Percentiles rank a stretch among this genome's conserved stretches.
phyloP scores from a whole-genome alignment of 768 basidiomycete genomes.

The Scleroderma citrinum region DNA sequence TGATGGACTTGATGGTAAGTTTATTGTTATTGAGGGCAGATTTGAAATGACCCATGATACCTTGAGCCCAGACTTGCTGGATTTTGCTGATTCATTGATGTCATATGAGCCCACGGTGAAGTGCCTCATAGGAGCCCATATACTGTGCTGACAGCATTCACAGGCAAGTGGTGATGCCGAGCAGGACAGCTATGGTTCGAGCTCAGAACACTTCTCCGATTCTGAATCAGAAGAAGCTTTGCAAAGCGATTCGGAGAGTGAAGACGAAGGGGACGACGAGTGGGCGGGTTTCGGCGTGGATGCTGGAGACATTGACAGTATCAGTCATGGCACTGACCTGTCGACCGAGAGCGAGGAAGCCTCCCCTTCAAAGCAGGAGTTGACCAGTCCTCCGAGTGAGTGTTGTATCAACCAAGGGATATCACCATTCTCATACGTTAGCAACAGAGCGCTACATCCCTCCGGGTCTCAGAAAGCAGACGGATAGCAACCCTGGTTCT shows the following conservation, averaged over 20 bases:
- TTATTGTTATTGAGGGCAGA: background rate
- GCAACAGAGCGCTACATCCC: conserved; percentile 63
- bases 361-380: background rate
- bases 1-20: conserved; percentile 82
- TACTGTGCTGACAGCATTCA: background rate
- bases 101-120: background rate
- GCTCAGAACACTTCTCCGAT: background rate
- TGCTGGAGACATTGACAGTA: conserved; percentile 1
- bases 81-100: conserved; percentile 37
- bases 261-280: conserved; percentile 26
- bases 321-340: background rate
- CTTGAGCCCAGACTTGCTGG: conserved; percentile 42
- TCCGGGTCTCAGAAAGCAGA: conserved; percentile 62
- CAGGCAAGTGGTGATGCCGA: background rate
- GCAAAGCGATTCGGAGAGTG: conserved; percentile 22
- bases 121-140: background rate
- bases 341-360: background rate
- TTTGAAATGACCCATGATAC: background rate
- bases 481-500: conserved; percentile 29
- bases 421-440: background rate
- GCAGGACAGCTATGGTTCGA: background rate
- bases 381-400: conserved; percentile 7
- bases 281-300: conserved; percentile 33
- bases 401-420: conserved; percentile 1
- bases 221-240: conserved; percentile 1